Percentiles rank a stretch among this genome's conserved stretches.
Evolutionary conservation across 2,329 filamentous ascomycete genomes (phyloP).

Genomic region (Akanthomyces lecanii): DNA sequence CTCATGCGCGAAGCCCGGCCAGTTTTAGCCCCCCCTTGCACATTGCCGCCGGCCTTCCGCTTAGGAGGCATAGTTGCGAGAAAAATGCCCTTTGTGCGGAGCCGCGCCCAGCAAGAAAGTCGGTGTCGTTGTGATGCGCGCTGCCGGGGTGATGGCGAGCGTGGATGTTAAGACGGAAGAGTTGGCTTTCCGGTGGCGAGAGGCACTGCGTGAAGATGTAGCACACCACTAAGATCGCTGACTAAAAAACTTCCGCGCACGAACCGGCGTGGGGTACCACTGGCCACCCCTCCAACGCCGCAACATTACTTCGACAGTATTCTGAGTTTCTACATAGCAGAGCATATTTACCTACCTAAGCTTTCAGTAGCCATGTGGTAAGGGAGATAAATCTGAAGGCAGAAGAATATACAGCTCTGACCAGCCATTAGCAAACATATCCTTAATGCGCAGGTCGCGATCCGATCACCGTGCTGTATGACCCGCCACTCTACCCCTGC

Average conservation of each 20-base stretch:
- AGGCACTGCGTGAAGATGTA: background rate
- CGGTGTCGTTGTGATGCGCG: background rate
- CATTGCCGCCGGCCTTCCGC: slow-evolving; percentile 57
- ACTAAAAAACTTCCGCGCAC: background rate
- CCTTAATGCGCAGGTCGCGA: slow-evolving; percentile 94
- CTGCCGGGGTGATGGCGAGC: background rate
- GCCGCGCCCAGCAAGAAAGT: background rate
- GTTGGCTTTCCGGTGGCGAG: background rate
- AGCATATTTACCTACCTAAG: background rate
- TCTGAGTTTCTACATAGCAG: background rate
- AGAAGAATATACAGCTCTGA: background rate
- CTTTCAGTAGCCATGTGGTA: slow-evolving; percentile 34
- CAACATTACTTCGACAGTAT: background rate
- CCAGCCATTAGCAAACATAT: slow-evolving; percentile 75
- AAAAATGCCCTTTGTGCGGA: background rate
- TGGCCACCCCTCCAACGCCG: slow-evolving; percentile 5
- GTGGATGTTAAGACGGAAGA: background rate
- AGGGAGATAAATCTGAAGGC: slow-evolving; percentile 9
- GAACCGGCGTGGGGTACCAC: background rate
- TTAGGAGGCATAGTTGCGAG: slow-evolving; percentile 59
- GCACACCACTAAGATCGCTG: background rate
- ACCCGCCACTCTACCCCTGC: slow-evolving; percentile 18
- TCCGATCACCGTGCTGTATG: slow-evolving; percentile 93
- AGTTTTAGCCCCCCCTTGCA: slow-evolving; percentile 48
- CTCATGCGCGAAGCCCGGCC: slow-evolving; percentile 54